These are phyloP conservation scores for Termitomyces sp. DNA, from an alignment of 768 basidiomycete genomes.

Conservation along the genomic window DNA sequence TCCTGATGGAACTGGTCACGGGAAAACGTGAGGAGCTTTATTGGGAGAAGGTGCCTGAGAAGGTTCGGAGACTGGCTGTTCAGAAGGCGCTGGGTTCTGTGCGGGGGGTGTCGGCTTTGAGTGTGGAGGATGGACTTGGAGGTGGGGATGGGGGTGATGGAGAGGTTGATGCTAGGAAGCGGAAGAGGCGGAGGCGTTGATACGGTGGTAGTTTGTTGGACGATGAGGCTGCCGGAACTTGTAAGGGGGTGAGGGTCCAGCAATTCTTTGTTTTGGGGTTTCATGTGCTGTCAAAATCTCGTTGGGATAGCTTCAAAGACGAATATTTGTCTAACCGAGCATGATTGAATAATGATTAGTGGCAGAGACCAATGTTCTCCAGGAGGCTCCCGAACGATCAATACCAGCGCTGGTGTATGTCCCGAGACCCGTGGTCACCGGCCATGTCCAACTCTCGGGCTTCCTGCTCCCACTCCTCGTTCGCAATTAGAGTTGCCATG, in stretches of 20 bases:
- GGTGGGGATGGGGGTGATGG: not conserved
- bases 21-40: slow-evolving; percentile 71
- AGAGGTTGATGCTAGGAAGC: slow-evolving; percentile 3
- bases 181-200: slow-evolving; percentile 15
- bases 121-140: not conserved
- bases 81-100: slow-evolving; percentile 19
- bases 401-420: not conserved
- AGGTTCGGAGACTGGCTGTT: slow-evolving; percentile 56
- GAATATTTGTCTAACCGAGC: too few species aligned
- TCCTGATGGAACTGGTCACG: slow-evolving; percentile 54
- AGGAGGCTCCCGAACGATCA: not conserved
- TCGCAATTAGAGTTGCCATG: too few species aligned
- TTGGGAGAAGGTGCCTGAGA: slow-evolving; percentile 80
- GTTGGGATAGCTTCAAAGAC: too few species aligned
- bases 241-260: too few species aligned
- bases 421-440: too few species aligned
- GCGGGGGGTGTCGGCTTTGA: not conserved
- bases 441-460: too few species aligned
- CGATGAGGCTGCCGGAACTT: not conserved
- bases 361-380: not conserved
- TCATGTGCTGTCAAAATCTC: too few species aligned
- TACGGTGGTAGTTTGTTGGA: not conserved
- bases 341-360: too few species aligned
- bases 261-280: too few species aligned
- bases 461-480: too few species aligned